A percentile compares a stretch with the other conserved stretches of the same genome.
These are phyloP conservation scores for Candida quercuum DNA, from an alignment of 805 yeast species.

Conservation along the genomic window DNA sequence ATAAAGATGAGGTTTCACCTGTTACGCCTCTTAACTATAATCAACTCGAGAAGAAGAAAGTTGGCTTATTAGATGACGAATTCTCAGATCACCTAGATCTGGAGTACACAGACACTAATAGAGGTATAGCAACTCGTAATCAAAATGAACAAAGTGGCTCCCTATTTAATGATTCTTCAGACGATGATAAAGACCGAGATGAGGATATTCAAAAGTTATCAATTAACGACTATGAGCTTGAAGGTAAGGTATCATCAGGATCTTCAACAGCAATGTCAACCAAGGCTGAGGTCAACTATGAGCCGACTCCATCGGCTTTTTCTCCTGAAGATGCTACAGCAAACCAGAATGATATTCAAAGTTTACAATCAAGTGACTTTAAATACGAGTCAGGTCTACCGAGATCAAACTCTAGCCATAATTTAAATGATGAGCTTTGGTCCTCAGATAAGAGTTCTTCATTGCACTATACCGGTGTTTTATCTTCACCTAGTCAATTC, in stretches of 20 bases:
- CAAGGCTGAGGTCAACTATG: conserved; percentile 4
- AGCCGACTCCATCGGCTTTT: neutral
- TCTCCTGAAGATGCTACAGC: neutral
- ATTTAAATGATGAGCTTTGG: no score
- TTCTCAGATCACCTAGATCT: neutral
- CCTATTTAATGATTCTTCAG: conserved; percentile 19
- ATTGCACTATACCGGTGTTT: neutral
- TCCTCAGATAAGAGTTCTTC: no score
- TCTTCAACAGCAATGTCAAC: conserved; percentile 1
- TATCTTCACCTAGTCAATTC: neutral
- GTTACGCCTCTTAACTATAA: conserved; percentile 14
- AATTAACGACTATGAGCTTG: neutral
- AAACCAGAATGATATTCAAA: neutral
- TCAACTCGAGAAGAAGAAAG: neutral
- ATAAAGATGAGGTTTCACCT: conserved; percentile 14
- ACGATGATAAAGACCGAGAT: conserved; percentile 2
- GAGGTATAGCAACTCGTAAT: neutral
- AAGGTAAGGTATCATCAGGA: neutral
- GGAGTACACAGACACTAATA: no score
- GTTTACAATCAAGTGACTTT: neutral
- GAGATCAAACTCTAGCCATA: no score
- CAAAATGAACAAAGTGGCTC: conserved; percentile 5
- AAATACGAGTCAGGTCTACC: no score
- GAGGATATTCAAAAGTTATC: neutral
- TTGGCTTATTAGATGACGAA: neutral